Conservation (phyloP, 2,329 filamentous ascomycete species). For the Truncatella angustata region DNA sequence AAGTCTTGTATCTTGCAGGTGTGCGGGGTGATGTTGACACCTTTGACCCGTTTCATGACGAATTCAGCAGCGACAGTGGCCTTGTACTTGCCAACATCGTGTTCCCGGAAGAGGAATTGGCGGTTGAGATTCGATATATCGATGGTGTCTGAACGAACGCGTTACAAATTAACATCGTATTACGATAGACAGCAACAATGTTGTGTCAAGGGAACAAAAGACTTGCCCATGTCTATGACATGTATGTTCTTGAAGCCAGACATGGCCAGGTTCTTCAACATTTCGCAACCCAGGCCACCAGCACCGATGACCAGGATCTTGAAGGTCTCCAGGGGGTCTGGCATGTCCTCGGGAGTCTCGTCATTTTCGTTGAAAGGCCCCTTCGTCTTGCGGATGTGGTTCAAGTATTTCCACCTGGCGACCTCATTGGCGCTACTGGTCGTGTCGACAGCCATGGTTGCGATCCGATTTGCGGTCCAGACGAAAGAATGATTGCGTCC, state of each 20-base stretch:
- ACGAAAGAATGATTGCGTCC: not conserved
- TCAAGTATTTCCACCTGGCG: constrained; percentile 70
- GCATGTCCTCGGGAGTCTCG: constrained; percentile 48
- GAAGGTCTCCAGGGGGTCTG: constrained; percentile 61
- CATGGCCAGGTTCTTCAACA: constrained; percentile 91
- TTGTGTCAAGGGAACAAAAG: not conserved
- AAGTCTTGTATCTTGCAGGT: constrained; percentile 97
- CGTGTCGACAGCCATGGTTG: constrained; percentile 17
- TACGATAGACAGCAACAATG: too few species aligned
- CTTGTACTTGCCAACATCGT: constrained; percentile 90
- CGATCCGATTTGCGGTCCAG: constrained; percentile 2
- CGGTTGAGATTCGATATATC: constrained; percentile 98
- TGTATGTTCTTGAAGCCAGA: constrained; percentile 97
- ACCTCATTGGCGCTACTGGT: constrained; percentile 14
- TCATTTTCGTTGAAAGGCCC: constrained; percentile 79
- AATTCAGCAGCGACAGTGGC: constrained; percentile 90
- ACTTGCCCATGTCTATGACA: constrained; percentile 92
- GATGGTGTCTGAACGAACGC: constrained; percentile 76
- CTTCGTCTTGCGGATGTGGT: constrained; percentile 71
- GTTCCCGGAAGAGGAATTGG: constrained; percentile 90
- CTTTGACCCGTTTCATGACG: constrained; percentile 84
- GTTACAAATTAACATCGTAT: too few species aligned
- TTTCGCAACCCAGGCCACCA: constrained; percentile 92
- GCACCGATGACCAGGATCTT: constrained; percentile 83
- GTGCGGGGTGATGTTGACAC: constrained; percentile 89